Evolutionary conservation across 805 yeast genomes (phyloP).

Genomic region (Saturnispora serradocipensis): DNA sequence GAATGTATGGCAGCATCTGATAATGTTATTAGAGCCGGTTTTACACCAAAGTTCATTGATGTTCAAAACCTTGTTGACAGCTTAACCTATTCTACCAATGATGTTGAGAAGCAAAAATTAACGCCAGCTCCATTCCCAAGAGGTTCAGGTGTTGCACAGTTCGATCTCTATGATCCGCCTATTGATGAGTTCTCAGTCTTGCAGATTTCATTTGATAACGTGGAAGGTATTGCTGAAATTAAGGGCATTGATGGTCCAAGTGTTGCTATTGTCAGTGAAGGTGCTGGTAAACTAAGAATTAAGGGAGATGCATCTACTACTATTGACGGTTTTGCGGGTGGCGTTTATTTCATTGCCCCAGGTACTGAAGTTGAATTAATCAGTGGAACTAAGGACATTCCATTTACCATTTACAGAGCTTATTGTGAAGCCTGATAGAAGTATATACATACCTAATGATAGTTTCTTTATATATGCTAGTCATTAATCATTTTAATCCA

Average conservation of each 20-base stretch:
- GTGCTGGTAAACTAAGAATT: slow-evolving; percentile 52
- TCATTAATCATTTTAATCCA: not conserved
- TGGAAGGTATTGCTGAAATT: slow-evolving; percentile 44
- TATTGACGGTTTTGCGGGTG: slow-evolving; percentile 56
- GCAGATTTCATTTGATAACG: slow-evolving; percentile 55
- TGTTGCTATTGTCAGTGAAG: slow-evolving; percentile 74
- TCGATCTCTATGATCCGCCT: slow-evolving; percentile 84
- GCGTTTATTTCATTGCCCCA: slow-evolving; percentile 80
- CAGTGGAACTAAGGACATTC: slow-evolving; percentile 35
- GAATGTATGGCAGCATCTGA: slow-evolving; percentile 99
- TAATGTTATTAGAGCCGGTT: slow-evolving; percentile 96
- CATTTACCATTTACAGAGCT: slow-evolving; percentile 82
- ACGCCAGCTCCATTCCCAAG: slow-evolving; percentile 47
- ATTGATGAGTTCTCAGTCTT: slow-evolving; percentile 94
- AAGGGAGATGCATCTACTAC: slow-evolving; percentile 33
- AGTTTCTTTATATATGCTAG: not conserved
- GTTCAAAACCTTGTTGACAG: slow-evolving; percentile 80
- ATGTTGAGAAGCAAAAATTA: slow-evolving; percentile 93
- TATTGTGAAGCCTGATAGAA: slow-evolving; percentile 57
- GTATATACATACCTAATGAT: not conserved
- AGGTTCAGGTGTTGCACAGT: slow-evolving; percentile 57
- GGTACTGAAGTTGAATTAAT: slow-evolving; percentile 52
- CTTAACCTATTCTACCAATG: slow-evolving; percentile 83
- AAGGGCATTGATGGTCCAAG: slow-evolving; percentile 78
- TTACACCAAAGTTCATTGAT: slow-evolving; percentile 98